Evolutionary conservation across 78 protist species (phyloP).

Genomic region (Diacronema lutheri): DNA sequence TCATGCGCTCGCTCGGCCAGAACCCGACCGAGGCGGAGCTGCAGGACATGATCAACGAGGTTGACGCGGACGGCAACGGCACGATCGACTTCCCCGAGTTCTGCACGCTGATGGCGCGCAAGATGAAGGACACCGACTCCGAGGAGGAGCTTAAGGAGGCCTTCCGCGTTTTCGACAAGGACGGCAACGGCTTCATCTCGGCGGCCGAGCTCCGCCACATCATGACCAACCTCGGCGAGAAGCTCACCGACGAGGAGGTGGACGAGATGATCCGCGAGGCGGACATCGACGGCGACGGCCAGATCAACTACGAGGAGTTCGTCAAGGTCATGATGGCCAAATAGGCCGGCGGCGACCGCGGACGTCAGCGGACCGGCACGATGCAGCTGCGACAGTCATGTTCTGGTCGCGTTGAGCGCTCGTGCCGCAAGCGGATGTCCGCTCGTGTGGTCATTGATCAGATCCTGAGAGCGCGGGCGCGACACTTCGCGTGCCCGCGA

Average conservation of each 20-base stretch:
- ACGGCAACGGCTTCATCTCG: constrained; percentile 83
- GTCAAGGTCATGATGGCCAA: constrained; percentile 72
- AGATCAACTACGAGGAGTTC: constrained; percentile 75
- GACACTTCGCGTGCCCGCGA: no score
- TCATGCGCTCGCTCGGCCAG: constrained; percentile 94
- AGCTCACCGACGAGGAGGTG: constrained; percentile 76
- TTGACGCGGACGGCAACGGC: constrained; percentile 90
- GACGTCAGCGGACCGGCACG: no score
- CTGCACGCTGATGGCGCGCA: constrained; percentile 85
- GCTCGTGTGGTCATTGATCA: no score
- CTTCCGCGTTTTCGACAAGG: constrained; percentile 98
- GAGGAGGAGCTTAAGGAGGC: constrained; percentile 99
- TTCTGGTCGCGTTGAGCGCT: no score
- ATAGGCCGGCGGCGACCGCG: no score
- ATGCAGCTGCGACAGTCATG: no score
- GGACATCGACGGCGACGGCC: constrained; percentile 70
- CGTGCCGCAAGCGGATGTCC: no score
- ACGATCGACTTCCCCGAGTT: constrained; percentile 98
- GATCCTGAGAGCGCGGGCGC: no score
- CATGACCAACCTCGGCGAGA: constrained; percentile 78
- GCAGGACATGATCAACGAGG: constrained; percentile 98
- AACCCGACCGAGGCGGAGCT: constrained; percentile 94
- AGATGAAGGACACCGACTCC: constrained; percentile 96
- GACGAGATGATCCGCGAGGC: constrained; percentile 82
- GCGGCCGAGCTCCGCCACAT: constrained; percentile 78